phyloP scores from a whole-genome alignment of 306 rosid species.

The Ormosia semicastrata region DNA sequence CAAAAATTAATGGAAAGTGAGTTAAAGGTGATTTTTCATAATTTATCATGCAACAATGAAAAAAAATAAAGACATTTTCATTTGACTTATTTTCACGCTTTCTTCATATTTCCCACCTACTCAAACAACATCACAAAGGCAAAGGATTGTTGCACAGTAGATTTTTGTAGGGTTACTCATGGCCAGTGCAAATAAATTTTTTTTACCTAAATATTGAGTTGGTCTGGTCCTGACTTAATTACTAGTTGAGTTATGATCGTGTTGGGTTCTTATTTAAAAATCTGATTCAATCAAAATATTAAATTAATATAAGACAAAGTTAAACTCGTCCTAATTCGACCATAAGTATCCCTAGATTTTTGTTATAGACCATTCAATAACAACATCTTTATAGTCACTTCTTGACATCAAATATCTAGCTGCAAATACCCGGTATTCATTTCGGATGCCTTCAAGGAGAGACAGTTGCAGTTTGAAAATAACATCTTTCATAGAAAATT shows the following conservation, averaged over 20 bases:
- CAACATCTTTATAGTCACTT: constrained; percentile 63
- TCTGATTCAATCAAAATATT: too few species aligned
- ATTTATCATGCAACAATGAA: not conserved
- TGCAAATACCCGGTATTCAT: constrained; percentile 52
- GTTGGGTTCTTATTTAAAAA: too few species aligned
- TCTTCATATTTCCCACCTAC: not conserved
- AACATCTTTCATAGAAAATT: constrained; percentile 38
- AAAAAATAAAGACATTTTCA: not conserved
- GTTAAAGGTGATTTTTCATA: not conserved
- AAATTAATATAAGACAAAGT: too few species aligned
- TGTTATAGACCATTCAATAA: constrained; percentile 53
- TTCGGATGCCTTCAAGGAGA: constrained; percentile 45
- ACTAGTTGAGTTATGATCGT: too few species aligned
- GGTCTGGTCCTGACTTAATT: too few species aligned
- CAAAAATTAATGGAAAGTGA: not conserved
- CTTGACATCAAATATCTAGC: constrained; percentile 58
- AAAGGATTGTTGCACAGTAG: too few species aligned
- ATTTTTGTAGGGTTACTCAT: too few species aligned
- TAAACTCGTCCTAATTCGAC: too few species aligned
- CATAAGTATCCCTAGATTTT: constrained; percentile 33
- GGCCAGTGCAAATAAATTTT: too few species aligned
- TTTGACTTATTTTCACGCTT: not conserved
- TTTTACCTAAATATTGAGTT: too few species aligned
- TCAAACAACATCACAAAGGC: too few species aligned
- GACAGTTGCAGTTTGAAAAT: constrained; percentile 51